Percentiles rank a stretch among this genome's conserved stretches.
These are phyloP conservation scores for Penicillium sclerotiorum DNA, from an alignment of 2,329 filamentous ascomycete species.

Conservation along the genomic window DNA sequence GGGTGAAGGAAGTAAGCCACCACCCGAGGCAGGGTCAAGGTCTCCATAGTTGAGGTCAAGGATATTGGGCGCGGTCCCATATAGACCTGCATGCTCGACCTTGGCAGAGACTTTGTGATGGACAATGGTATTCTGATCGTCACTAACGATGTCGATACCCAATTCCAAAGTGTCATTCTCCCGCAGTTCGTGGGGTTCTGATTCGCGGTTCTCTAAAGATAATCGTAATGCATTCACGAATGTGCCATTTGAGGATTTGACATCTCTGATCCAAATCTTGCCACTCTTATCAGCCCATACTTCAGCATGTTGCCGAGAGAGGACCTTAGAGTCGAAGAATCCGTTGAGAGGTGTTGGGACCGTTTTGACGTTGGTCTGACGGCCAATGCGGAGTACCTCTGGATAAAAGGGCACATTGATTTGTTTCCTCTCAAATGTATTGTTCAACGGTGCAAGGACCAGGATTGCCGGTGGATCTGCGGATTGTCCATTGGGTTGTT, in stretches of 20 bases:
- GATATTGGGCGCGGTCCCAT: constrained; percentile 70
- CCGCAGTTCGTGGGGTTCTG: constrained; percentile 89
- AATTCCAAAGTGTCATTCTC: constrained; percentile 91
- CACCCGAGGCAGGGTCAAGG: constrained; percentile 75
- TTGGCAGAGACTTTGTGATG: constrained; percentile 98
- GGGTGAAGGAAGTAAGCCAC: constrained; percentile 69
- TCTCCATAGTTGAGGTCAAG: constrained; percentile 92
- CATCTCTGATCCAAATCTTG: constrained; percentile 93
- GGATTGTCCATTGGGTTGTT: constrained; percentile 46
- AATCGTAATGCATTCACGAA: constrained; percentile 93
- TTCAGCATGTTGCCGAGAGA: constrained; percentile 94
- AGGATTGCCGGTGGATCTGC: constrained; percentile 73
- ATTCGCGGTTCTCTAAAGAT: constrained; percentile 93
- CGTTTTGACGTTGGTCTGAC: constrained; percentile 96
- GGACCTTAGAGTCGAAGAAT: constrained; percentile 96
- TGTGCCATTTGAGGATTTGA: constrained; percentile 98
- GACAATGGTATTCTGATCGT: constrained; percentile 97
- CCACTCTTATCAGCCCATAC: constrained; percentile 85
- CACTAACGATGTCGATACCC: constrained; percentile 97
- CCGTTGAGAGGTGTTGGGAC: constrained; percentile 88
- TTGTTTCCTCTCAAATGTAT: constrained; percentile 95
- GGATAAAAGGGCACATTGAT: constrained; percentile 91
- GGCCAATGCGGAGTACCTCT: constrained; percentile 91
- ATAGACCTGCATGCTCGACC: constrained; percentile 90
- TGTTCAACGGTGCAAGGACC: constrained; percentile 86